These are phyloP conservation scores for Quercus aquifolioides DNA, from an alignment of 306 rosid species.

Conservation along the genomic window DNA sequence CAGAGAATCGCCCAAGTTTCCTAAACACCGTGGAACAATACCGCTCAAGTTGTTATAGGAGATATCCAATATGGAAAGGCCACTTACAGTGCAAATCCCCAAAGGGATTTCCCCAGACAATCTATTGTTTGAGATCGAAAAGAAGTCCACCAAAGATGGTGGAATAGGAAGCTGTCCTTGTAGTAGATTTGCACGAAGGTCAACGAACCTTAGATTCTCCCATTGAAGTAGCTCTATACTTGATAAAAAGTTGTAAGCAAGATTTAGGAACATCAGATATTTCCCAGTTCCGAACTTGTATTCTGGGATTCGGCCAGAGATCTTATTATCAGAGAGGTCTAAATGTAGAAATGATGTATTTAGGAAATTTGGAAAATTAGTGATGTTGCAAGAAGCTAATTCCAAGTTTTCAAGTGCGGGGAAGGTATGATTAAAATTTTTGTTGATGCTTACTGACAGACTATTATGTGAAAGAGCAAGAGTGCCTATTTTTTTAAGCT, in stretches of 20 bases:
- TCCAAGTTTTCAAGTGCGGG: too few species aligned
- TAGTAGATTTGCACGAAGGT: constrained; percentile 27
- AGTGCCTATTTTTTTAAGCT: too few species aligned
- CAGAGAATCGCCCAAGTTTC: background rate
- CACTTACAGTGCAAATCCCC: background rate
- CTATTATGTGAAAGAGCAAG: too few species aligned
- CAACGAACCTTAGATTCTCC: rapidly evolving
- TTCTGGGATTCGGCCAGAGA: too few species aligned
- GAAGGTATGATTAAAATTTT: too few species aligned
- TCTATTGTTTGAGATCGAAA: constrained; percentile 25
- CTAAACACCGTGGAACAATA: constrained; percentile 21
- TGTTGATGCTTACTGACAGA: too few species aligned
- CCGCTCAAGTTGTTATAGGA: constrained; percentile 14
- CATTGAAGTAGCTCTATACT: background rate
- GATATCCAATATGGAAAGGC: background rate
- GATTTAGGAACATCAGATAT: background rate
- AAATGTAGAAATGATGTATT: too few species aligned
- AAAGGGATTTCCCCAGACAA: constrained; percentile 21
- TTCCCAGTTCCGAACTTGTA: too few species aligned
- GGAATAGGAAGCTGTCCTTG: constrained; percentile 25
- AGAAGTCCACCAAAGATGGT: background rate
- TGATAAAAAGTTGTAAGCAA: constrained; percentile 19
- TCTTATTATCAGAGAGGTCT: too few species aligned
- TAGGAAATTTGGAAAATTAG: too few species aligned
- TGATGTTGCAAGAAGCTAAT: too few species aligned